Evolutionary conservation across 805 yeast species (phyloP).

Genomic region (Teunomyces tritomae): DNA sequence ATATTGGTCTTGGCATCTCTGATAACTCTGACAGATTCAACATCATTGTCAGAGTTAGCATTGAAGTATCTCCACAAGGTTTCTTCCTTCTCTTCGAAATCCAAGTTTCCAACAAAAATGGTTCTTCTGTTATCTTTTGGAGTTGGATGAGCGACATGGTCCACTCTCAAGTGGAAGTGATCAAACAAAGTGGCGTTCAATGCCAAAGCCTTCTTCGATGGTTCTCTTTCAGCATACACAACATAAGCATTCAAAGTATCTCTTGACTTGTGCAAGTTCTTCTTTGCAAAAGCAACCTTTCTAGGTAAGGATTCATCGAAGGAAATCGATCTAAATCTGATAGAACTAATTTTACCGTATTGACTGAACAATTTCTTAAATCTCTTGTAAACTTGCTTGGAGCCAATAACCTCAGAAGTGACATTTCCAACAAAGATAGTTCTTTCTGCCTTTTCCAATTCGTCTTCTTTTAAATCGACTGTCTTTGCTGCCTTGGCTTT

Average conservation of each 20-base stretch:
- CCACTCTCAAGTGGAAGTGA: conserved; percentile 81
- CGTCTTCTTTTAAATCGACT: conserved; percentile 64
- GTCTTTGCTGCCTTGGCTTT: conserved; percentile 39
- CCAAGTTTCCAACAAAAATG: conserved; percentile 89
- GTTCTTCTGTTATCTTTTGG: conserved; percentile 80
- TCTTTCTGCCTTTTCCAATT: conserved; percentile 76
- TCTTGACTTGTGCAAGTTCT: conserved; percentile 70
- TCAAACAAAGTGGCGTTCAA: conserved; percentile 66
- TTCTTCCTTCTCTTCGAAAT: conserved; percentile 91
- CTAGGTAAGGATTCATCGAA: conserved; percentile 86
- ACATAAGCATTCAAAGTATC: conserved; percentile 86
- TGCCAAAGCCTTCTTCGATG: conserved; percentile 46
- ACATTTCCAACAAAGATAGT: conserved; percentile 90
- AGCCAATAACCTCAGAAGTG: conserved; percentile 59
- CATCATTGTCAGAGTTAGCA: conserved; percentile 43
- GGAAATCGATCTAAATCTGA: conserved; percentile 90
- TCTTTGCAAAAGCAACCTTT: conserved; percentile 83
- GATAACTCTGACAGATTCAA: conserved; percentile 85
- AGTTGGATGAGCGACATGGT: conserved; percentile 89
- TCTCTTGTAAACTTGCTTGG: conserved; percentile 56
- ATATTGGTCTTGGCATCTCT: conserved; percentile 91
- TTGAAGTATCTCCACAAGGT: conserved; percentile 79
- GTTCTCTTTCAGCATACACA: conserved; percentile 60
- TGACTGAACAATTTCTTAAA: conserved; percentile 63
- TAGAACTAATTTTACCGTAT: conserved; percentile 60